A percentile compares a stretch with the other conserved stretches of the same genome.
phyloP scores from a whole-genome alignment of 2,329 filamentous ascomycete genomes.

The Colletotrichum noveboracense region DNA sequence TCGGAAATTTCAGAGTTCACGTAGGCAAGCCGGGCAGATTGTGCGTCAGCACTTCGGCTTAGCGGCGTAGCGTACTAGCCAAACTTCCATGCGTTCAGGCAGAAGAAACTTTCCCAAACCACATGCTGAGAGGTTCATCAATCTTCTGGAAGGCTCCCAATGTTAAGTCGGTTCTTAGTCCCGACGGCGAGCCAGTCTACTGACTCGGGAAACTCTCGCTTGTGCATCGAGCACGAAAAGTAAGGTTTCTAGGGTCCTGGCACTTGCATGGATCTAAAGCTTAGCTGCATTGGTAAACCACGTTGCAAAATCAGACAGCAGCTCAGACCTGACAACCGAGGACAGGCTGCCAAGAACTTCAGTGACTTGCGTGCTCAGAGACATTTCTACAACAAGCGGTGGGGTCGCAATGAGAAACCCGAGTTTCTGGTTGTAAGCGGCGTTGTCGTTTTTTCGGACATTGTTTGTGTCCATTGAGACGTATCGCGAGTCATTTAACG shows the following conservation, averaged over 20 bases:
- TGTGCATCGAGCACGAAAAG: neutral
- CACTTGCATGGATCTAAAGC: neutral
- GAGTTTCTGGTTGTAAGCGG: neutral
- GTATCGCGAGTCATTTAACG: neutral
- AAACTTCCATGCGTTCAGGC: neutral
- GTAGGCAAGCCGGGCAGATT: neutral
- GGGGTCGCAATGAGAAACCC: neutral
- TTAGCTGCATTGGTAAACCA: neutral
- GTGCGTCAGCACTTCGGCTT: neutral
- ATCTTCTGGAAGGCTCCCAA: neutral
- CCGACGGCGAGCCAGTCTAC: neutral
- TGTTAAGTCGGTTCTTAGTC: neutral
- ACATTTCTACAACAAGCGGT: neutral
- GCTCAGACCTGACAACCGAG: neutral
- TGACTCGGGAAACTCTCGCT: neutral
- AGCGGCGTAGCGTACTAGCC: neutral
- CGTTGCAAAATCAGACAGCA: neutral
- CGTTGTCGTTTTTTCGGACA: neutral
- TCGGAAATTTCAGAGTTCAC: neutral
- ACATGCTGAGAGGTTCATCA: neutral
- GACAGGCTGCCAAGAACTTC: neutral
- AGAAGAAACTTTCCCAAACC: neutral
- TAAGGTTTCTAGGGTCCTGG: neutral
- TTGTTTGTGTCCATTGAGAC: neutral
- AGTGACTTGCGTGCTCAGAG: neutral